phyloP scores from a whole-genome alignment of 1,284 basidiomycete genomes.

The Austropuccinia psidii region DNA sequence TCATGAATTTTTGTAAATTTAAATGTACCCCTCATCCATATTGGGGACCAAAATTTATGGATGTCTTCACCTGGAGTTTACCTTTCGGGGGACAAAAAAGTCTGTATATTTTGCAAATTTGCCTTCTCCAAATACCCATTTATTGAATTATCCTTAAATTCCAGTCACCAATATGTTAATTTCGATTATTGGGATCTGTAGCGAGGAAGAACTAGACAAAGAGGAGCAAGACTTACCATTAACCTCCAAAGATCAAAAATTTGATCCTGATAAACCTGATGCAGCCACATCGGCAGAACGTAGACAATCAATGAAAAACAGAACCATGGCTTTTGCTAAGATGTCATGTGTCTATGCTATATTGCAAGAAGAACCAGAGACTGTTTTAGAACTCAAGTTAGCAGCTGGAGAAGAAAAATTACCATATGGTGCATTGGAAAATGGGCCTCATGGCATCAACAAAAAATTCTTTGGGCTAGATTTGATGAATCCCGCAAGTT shows the following conservation, averaged over 20 bases:
- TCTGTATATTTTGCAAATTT: slow-evolving; percentile 49
- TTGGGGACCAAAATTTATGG: slow-evolving; percentile 98
- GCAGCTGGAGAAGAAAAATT: slow-evolving; percentile 69
- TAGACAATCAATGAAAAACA: slow-evolving; percentile 84
- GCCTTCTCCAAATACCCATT: background rate
- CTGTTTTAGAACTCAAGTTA: slow-evolving; percentile 91
- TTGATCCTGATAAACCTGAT: slow-evolving; percentile 36
- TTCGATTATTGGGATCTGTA: slow-evolving; percentile 85
- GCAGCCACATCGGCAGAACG: slow-evolving; percentile 62
- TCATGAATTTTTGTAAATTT: slow-evolving; percentile 90
- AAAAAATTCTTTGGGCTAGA: slow-evolving; percentile 69
- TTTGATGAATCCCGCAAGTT: slow-evolving; percentile 96
- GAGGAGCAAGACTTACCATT: slow-evolving; percentile 59
- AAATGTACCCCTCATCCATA: slow-evolving; percentile 93
- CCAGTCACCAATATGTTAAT: slow-evolving; percentile 91
- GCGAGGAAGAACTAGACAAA: slow-evolving; percentile 87
- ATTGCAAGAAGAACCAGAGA: slow-evolving; percentile 94
- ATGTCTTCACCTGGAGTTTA: slow-evolving; percentile 97
- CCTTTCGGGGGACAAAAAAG: slow-evolving; percentile 98
- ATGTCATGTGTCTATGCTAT: slow-evolving; percentile 95
- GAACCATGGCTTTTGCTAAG: slow-evolving; percentile 93
- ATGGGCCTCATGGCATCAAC: slow-evolving; percentile 90
- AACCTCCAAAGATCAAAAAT: slow-evolving; percentile 43
- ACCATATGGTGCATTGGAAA: slow-evolving; percentile 76
- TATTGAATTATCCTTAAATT: slow-evolving; percentile 13